A percentile compares a stretch with the other conserved stretches of the same genome.
Evolutionary conservation across 108 stramenopile genomes (phyloP).

Genomic region (Cylindrotheca fusiformis): DNA sequence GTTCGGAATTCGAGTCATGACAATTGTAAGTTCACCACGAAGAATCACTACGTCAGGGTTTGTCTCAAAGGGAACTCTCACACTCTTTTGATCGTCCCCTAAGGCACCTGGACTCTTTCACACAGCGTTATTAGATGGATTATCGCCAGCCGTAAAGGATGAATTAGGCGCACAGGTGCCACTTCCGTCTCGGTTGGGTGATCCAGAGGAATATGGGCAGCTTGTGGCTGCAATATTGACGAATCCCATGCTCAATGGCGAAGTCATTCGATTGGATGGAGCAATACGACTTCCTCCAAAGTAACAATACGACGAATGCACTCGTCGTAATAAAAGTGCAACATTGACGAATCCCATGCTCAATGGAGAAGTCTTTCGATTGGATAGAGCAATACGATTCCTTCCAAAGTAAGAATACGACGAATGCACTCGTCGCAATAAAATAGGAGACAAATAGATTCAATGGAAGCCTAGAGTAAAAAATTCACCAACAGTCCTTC

Average conservation of each 20-base stretch:
- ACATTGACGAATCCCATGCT: constrained; percentile 87
- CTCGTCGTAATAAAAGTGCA: too few relatives aligned
- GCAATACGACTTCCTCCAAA: constrained; percentile 92
- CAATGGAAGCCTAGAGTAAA: too few relatives aligned
- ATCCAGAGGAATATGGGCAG: constrained; percentile 79
- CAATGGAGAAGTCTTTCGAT: constrained; percentile 87
- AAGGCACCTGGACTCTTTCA: constrained; percentile 91
- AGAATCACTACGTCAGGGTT: neutral
- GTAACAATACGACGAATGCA: too few relatives aligned
- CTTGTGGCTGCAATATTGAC: constrained; percentile 75
- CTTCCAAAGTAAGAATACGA: too few relatives aligned
- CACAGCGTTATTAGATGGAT: constrained; percentile 88
- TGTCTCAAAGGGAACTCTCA: too few relatives aligned
- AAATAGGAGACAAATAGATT: too few relatives aligned
- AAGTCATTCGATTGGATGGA: constrained; percentile 90
- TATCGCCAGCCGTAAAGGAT: constrained; percentile 76
- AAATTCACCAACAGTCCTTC: too few relatives aligned
- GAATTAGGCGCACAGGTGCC: constrained; percentile 87
- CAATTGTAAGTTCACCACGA: constrained; percentile 59
- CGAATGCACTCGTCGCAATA: too few relatives aligned
- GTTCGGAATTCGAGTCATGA: constrained; percentile 83
- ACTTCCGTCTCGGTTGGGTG: constrained; percentile 82
- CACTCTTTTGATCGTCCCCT: neutral
- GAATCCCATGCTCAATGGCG: constrained; percentile 91
- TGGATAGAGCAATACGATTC: constrained; percentile 95